Evolutionary conservation across 2,329 filamentous ascomycete genomes (phyloP).

Genomic region (Diaporthe sp.): DNA sequence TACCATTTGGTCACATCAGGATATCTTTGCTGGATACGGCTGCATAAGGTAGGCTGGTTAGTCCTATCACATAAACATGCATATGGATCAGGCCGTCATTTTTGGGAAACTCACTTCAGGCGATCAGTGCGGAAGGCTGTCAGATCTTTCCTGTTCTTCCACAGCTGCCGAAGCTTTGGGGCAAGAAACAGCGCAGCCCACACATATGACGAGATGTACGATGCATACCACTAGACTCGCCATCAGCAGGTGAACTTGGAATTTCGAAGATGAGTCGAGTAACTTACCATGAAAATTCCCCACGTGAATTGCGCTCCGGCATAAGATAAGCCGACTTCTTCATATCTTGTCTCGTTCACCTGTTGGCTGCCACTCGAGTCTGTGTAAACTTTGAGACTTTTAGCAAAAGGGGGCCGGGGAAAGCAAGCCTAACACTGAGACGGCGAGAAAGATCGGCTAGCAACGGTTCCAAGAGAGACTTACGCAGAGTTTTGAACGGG

Average conservation of each 20-base stretch:
- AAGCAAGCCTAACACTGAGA: background rate
- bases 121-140: constrained; percentile 30
- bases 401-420: background rate
- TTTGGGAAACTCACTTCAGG: constrained; percentile 21
- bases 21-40: constrained; percentile 34
- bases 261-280: background rate
- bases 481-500: constrained; percentile 35
- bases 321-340: constrained; percentile 43
- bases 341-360: constrained; percentile 43
- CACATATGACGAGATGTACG: constrained; percentile 37
- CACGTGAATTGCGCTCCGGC: constrained; percentile 42
- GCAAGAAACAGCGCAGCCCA: constrained; percentile 38
- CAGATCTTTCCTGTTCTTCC: constrained; percentile 33
- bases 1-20: constrained; percentile 35
- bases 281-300: constrained; percentile 42
- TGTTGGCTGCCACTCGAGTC: constrained; percentile 33
- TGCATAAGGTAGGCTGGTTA: background rate
- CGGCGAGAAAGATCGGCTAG: background rate
- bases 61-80: background rate
- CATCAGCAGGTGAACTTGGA: background rate
- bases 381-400: constrained; percentile 22
- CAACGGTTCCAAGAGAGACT: background rate
- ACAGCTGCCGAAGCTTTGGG: constrained; percentile 34
- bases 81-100: background rate
- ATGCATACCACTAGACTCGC: constrained; percentile 33